Percentiles rank a stretch among this genome's conserved stretches.
Conservation (phyloP, 2,329 filamentous ascomycete genomes). For the Paraphoma sp. region DNA sequence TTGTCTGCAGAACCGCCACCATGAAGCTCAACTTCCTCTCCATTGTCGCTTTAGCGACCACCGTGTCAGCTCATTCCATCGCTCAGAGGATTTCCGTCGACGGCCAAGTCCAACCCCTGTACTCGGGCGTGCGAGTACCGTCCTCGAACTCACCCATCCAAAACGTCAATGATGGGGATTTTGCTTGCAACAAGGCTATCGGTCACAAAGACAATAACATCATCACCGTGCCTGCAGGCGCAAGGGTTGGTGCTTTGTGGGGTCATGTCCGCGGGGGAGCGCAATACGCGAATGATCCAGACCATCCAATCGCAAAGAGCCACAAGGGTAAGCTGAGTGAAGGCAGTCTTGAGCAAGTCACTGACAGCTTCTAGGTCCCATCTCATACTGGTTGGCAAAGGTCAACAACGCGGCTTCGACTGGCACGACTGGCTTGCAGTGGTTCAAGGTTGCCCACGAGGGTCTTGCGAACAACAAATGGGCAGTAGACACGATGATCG, state of each 20-base stretch:
- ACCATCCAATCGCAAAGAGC: conserved; percentile 56
- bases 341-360: neutral
- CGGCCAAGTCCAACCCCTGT: conserved; percentile 56
- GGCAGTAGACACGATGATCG: conserved; percentile 56
- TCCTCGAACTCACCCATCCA: conserved; percentile 56
- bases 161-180: conserved; percentile 49
- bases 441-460: conserved; percentile 49
- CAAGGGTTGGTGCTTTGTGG: conserved; percentile 56
- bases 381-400: conserved; percentile 34
- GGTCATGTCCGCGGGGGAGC: conserved; percentile 60
- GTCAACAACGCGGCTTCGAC: conserved; percentile 43
- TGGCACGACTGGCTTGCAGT: conserved; percentile 43
- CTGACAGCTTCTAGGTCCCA: conserved; percentile 13
- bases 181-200: conserved; percentile 54
- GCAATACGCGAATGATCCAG: conserved; percentile 55
- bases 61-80: conserved; percentile 46
- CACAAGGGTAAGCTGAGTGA: conserved; percentile 50
- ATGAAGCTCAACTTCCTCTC: conserved; percentile 25
- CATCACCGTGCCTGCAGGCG: conserved; percentile 56
- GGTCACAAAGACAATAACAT: conserved; percentile 45
- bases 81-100: conserved; percentile 56
- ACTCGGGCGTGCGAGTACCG: conserved; percentile 58
- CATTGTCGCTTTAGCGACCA: conserved; percentile 20
- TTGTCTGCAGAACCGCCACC: neutral
- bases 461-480: conserved; percentile 46